Base-by-base conservation (phyloP, 2,329 filamentous ascomycete species). In the Trichoderma endophyticum region DNA sequence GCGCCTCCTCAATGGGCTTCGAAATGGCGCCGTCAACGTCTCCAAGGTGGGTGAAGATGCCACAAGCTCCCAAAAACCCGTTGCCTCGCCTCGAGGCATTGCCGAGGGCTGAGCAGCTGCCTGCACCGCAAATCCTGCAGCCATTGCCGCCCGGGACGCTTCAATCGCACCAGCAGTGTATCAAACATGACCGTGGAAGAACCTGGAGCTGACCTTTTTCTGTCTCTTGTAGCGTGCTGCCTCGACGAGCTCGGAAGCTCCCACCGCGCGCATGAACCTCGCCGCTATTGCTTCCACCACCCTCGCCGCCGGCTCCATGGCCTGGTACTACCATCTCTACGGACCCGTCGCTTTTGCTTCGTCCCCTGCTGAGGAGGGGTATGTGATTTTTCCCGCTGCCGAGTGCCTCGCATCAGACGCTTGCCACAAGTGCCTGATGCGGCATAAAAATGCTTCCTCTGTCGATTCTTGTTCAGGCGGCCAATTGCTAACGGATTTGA, bases 351-450 rank as follows among this genome's bases (percentile, higher is more conserved):
- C 93, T 75, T 90, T 94, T 84, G 96, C 96, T 78, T 92, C 92
- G 91, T 95, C 95, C 78, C 94, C 94, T 75, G 92, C 92, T 80
- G 96, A 99, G 88, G 96, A 99, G 90, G 96, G 96, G 96, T 99
- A 88, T 91, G 95, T 92, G 67, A 63, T 36, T 65, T 63, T 63
- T 51, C 65, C 64, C 14, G 57, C 56, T 69, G 69, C 24, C 61
- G 43, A 36, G 36, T 54, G 28, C 71, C 51, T 65, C 15, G 61
- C 63, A 34, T 57, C 34, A 24, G 21, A 36, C 65, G 26, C 18
- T 51, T 12, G 59, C 30, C n/a, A 28, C 57, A 14, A 51, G 71
- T 63, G 59, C 71, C 57, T n/a, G 62, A 65, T 81, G 80, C 79
- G 80, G 80, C 80, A 81, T 81, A 80, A 80, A 73, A 79, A 71